Evolutionary conservation across 2,329 filamentous ascomycete genomes (phyloP).

Genomic region (Cordyceps cateniannulata): DNA sequence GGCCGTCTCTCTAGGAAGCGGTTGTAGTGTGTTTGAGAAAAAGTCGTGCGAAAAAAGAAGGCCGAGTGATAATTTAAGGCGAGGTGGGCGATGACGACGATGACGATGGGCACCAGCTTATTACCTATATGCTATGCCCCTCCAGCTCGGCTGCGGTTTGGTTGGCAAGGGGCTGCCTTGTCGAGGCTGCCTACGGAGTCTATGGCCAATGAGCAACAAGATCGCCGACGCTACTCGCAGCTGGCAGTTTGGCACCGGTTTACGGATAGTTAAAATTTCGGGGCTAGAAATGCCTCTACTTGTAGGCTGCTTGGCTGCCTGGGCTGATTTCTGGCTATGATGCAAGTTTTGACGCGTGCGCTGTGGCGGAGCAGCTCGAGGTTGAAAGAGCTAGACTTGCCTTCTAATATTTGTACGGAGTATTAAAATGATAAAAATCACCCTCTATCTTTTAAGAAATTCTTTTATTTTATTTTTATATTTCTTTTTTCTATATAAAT

Average conservation of each 20-base stretch:
- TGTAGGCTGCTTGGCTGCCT: too few species aligned
- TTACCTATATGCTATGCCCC: slow-evolving; percentile 8
- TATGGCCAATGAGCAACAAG: not conserved
- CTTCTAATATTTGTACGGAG: too few species aligned
- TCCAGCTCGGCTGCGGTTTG: not conserved
- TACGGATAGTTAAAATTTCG: not conserved
- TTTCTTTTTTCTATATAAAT: too few species aligned
- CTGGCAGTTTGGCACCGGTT: not conserved
- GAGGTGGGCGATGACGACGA: slow-evolving; percentile 9
- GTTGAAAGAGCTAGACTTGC: too few species aligned
- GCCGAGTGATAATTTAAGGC: not conserved
- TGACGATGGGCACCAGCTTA: slow-evolving; percentile 6
- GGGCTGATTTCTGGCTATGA: not conserved
- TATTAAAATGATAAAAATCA: too few species aligned
- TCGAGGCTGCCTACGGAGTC: not conserved
- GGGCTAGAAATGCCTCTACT: not conserved
- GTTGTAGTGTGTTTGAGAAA: not conserved
- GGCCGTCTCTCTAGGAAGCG: too few species aligned
- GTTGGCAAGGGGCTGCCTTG: not conserved
- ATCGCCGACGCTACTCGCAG: not conserved
- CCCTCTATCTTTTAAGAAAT: too few species aligned
- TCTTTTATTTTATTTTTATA: too few species aligned
- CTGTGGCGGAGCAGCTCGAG: not conserved
- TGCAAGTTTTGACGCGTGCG: not conserved
- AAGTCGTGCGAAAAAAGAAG: not conserved